Evolutionary conservation across 1,284 basidiomycete species (phyloP).

Genomic region (Fistulinella staudtii): DNA sequence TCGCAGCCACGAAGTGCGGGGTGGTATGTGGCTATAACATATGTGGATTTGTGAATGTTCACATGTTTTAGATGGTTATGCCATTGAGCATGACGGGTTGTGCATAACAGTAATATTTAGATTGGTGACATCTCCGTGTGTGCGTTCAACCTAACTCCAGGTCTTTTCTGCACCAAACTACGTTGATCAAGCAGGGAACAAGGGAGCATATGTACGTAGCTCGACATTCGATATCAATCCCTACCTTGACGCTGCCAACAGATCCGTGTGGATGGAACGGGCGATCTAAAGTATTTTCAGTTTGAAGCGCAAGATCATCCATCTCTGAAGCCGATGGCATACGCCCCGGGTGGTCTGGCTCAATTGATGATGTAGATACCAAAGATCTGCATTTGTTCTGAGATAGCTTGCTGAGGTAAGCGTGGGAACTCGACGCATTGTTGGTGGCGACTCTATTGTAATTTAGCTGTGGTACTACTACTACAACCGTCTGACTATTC

Average conservation of each 20-base stretch:
- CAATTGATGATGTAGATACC: conserved; percentile 56
- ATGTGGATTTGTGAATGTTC: conserved; percentile 2
- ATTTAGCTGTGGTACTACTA: neutral
- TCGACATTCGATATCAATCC: conserved; percentile 1
- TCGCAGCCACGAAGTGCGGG: conserved; percentile 96
- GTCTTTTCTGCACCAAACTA: conserved; percentile 85
- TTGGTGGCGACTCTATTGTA: neutral
- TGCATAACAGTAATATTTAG: conserved; percentile 72
- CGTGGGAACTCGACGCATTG: conserved; percentile 20
- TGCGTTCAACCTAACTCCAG: conserved; percentile 34
- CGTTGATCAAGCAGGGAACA: conserved; percentile 78
- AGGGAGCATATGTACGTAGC: conserved; percentile 70
- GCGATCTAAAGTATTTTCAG: conserved; percentile 73
- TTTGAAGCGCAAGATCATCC: conserved; percentile 89
- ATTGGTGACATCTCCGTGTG: neutral
- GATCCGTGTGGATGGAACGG: conserved; percentile 81
- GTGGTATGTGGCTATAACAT: conserved; percentile 49
- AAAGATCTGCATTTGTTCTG: neutral
- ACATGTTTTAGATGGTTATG: conserved; percentile 65
- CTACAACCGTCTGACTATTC: conserved; percentile 2
- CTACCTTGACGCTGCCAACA: conserved; percentile 28
- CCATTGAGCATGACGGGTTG: conserved; percentile 84
- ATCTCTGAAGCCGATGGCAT: conserved; percentile 91
- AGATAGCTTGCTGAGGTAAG: neutral
- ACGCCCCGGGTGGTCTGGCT: conserved; percentile 61